Evolutionary conservation across 176 grass and related monocot species (phyloP), one percentile per base, ranked within the genome.

Genomic region (Dendrocalamus sinicus): DNA sequence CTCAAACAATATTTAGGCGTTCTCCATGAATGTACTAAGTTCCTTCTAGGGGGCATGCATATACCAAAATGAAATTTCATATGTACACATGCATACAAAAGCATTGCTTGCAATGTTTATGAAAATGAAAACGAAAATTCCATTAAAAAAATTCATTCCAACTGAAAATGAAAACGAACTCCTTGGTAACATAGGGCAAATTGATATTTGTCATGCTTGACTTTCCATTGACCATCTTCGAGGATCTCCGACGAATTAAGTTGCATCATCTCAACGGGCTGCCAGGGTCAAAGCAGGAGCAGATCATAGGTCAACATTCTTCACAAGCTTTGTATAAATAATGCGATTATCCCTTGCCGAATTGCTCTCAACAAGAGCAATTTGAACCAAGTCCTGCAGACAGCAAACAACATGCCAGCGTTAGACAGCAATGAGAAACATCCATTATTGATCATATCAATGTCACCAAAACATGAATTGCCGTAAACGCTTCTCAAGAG

Each of bases 261-360:
- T 57, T 83, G 12, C 46, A 65, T 66, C 28, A 53, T 58, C 45
- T 75, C 51, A 78, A 67, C 20, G 12, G 12, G 53, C 59, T 74
- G 67, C 44, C 41, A 23, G 3, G 32, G 17, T 39, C 46, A 78
- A 82, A 48, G 39, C 79, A 67, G 22, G 11, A 48, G 51, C 41
- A 75, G 12, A 73, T 89, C 66, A 92, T 46, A 90, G 37, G n/a
- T 92, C 88, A 48, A 71, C 82, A 50, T 91, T 86, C 86, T 87
- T 96, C 77, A 85, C 94, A 73, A 99, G 97, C 66, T 92, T 99
- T 23, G 81, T 81, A 78, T 99, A 99, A 44, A 99, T 80, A 66
- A 99, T 91, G 67, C 94, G 94, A 73, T 96, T 91, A 75, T 99
- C 94, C 85, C 97, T 96, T 57, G 86, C 82, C 13, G 97, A 96